Conservation (phyloP, 345 rosid genomes). For the Pseudoturritis turrita region DNA sequence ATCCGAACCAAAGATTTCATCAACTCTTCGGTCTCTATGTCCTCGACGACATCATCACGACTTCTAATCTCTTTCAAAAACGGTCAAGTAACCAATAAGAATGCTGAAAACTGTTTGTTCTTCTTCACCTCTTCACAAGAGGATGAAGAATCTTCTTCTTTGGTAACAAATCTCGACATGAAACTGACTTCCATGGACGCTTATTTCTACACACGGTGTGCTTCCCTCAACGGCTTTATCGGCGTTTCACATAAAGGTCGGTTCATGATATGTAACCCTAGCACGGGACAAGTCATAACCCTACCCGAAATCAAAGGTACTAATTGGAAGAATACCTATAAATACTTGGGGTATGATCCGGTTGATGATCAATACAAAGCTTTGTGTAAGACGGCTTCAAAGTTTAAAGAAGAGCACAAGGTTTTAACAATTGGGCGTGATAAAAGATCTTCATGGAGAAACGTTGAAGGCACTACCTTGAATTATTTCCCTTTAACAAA, state of each 20-base stretch:
- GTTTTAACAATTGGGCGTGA: not conserved
- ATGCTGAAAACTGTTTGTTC: not conserved
- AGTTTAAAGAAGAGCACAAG: not conserved
- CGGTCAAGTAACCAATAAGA: not conserved
- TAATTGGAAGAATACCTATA: not conserved
- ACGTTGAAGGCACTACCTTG: not conserved
- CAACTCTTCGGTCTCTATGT: not conserved
- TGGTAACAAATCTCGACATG: not conserved
- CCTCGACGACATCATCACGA: not conserved
- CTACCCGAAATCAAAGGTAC: not conserved
- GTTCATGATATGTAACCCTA: constrained; percentile 2
- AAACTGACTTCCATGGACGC: not conserved
- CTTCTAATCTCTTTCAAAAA: not conserved
- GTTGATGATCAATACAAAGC: constrained; percentile 3
- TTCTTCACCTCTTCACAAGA: not conserved
- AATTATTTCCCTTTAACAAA: not conserved
- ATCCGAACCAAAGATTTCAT: not conserved
- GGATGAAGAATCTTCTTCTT: not conserved
- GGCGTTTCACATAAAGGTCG: not conserved
- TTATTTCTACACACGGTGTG: not conserved
- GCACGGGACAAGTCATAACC: not conserved
- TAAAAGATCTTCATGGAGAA: not conserved
- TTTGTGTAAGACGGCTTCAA: not conserved
- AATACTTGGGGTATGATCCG: constrained; percentile 1
- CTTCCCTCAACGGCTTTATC: not conserved